phyloP scores from a whole-genome alignment of 805 yeast species.

The Teunomyces stri region DNA sequence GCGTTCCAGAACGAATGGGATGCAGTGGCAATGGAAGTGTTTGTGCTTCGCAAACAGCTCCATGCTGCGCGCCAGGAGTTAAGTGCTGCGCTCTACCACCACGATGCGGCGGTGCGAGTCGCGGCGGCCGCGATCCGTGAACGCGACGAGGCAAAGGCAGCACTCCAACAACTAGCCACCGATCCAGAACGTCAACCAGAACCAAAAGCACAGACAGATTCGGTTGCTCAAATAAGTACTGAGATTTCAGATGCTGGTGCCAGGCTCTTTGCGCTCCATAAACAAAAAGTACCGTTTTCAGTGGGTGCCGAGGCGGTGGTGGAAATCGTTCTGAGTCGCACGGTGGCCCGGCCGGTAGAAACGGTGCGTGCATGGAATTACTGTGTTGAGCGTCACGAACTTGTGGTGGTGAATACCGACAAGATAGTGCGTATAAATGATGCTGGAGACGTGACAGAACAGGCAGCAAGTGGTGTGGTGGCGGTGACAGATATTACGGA shows the following conservation, averaged over 20 bases:
- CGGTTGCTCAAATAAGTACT: too few species aligned
- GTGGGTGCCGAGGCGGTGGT: not conserved
- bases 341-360: not conserved
- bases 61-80: slow-evolving; percentile 66
- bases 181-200: too few species aligned
- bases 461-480: too few species aligned
- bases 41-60: slow-evolving; percentile 70
- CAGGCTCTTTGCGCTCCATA: slow-evolving; percentile 34
- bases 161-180: slow-evolving; percentile 44
- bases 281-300: slow-evolving; percentile 15
- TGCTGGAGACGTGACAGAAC: too few species aligned
- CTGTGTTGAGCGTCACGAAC: not conserved
- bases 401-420: slow-evolving; percentile 2
- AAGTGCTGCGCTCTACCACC: slow-evolving; percentile 73
- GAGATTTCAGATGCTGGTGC: slow-evolving; percentile 29
- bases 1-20: slow-evolving; percentile 90
- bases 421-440: slow-evolving; percentile 7
- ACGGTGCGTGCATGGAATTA: not conserved
- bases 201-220: not conserved
- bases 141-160: slow-evolving; percentile 68
- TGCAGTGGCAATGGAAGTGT: slow-evolving; percentile 75
- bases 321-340: not conserved
- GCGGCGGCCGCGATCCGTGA: slow-evolving; percentile 75
- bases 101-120: slow-evolving; percentile 88
- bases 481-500: too few species aligned